Percentiles rank a stretch among this genome's conserved stretches.
phyloP scores from a whole-genome alignment of 345 rosid species.

The Dipteronia dyeriana region DNA sequence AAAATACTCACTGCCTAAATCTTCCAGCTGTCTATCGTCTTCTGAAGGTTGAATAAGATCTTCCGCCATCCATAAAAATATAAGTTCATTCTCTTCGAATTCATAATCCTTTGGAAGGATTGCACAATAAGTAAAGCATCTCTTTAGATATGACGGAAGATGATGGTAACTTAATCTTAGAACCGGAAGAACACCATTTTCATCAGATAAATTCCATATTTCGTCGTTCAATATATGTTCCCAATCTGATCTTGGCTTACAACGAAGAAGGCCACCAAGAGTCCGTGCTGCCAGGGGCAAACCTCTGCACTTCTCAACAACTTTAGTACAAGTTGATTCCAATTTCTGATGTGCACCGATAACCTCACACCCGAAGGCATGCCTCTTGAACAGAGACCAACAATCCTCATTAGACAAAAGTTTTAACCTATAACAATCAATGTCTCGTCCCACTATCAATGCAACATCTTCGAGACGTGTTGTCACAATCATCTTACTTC shows the following conservation, averaged over 20 bases:
- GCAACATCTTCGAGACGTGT: not conserved
- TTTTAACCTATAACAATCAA: not conserved
- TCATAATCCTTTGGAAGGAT: constrained; percentile 23
- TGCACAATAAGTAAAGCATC: constrained; percentile 27
- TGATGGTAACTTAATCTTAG: not conserved
- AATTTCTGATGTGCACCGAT: not conserved
- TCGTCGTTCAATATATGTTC: constrained; percentile 8
- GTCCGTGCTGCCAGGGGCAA: constrained; percentile 25
- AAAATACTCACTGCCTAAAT: constrained; percentile 21
- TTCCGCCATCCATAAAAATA: constrained; percentile 29
- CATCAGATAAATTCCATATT: not conserved
- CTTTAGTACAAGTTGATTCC: not conserved
- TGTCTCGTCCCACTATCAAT: not conserved
- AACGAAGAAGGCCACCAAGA: constrained; percentile 26
- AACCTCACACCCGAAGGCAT: constrained; percentile 12
- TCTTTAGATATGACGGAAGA: constrained; percentile 19
- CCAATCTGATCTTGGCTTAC: constrained; percentile 1
- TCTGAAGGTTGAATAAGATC: constrained; percentile 10
- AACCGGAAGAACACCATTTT: not conserved
- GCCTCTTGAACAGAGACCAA: constrained; percentile 19
- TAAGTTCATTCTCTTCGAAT: constrained; percentile 23
- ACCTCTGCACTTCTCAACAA: constrained; percentile 25
- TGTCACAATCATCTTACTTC: constrained; percentile 2
- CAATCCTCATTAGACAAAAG: constrained; percentile 19
- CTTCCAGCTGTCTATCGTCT: not conserved